phyloP scores from a whole-genome alignment of 805 yeast species.

The Yamadazyma laniorum region DNA sequence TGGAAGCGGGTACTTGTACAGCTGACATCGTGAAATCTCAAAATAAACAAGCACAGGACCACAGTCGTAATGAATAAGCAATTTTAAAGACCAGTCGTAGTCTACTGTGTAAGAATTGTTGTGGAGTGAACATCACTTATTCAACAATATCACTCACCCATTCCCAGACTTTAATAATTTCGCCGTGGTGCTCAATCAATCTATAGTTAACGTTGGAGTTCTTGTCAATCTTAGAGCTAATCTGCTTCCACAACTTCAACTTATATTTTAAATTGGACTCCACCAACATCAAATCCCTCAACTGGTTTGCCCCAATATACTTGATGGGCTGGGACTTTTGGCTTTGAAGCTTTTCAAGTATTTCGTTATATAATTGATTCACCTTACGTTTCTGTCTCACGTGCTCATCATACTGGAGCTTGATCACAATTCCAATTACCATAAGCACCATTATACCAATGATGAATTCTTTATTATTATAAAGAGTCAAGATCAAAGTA shows the following conservation, averaged over 20 bases:
- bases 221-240: slow-evolving; percentile 55
- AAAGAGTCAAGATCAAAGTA: slow-evolving; percentile 42
- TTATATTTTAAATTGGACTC: slow-evolving; percentile 40
- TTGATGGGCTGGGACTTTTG: slow-evolving; percentile 28
- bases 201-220: slow-evolving; percentile 64
- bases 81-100: no score
- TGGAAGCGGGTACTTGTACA: no score
- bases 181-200: slow-evolving; percentile 77
- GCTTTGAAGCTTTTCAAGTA: slow-evolving; percentile 46
- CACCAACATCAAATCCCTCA: slow-evolving; percentile 61
- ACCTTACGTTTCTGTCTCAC: slow-evolving; percentile 41
- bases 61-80: no score
- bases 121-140: no score
- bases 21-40: no score
- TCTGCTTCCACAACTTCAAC: slow-evolving; percentile 56
- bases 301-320: slow-evolving; percentile 68
- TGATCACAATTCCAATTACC: slow-evolving; percentile 14
- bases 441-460: slow-evolving; percentile 16
- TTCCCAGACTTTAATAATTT: slow-evolving; percentile 83
- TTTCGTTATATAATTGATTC: slow-evolving; percentile 46
- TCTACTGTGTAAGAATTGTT: no score
- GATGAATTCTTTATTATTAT: slow-evolving; percentile 22
- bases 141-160: slow-evolving; percentile 57
- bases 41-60: no score
- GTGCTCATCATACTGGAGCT: slow-evolving; percentile 32